Base-by-base conservation (phyloP, 2,329 filamentous ascomycete species). In the Penicillium sp. region DNA sequence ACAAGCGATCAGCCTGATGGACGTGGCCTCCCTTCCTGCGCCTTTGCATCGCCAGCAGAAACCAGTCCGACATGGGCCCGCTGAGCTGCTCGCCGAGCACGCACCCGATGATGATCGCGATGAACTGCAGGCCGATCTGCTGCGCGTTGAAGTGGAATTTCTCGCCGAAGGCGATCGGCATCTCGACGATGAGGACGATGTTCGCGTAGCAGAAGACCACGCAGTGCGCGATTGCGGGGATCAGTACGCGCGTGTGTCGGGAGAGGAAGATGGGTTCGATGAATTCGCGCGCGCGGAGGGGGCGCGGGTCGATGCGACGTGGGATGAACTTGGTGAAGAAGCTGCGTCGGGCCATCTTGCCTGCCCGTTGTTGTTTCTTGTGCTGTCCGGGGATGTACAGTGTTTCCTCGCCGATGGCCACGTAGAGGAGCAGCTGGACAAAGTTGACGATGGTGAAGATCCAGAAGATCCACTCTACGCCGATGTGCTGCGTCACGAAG, bases 401-500 rank as follows among this genome's bases (percentile, higher is more conserved):
- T 1, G 85, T 86, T 68, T 88, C 86, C 0, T 82, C 81, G 1
- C 82, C 81, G 31, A 86, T 67, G 70, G 86, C 83, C 58, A 86
- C 69, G 69, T 87, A 88, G n/a, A 84, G 70, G 54, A 87, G 70
- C 63, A 88, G 80, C 65, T 88, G 85, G 6, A 79, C 80, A 51
- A 78, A 83, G 62, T 88, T 87, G 66, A 81, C 82, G 45, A 87
- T 87, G 1, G 84, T 83, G 23, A 87, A 73, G 26, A 83, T 79
- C 80, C 82, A 87, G 71, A 84, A 87, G 30, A 87, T 86, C 85
- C 85, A 87, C 17, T 82, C 78, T 59, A 84, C 87, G 0, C 83
- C 82, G 17, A 83, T 80, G 11, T 82, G 78, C 58, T 83, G 74
- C 0, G 82, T 79, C 0, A 87, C 84, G 17, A 76, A 76, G 0